Base-by-base conservation (phyloP, 768 basidiomycete genomes). In the Lactifluus pinguis region DNA sequence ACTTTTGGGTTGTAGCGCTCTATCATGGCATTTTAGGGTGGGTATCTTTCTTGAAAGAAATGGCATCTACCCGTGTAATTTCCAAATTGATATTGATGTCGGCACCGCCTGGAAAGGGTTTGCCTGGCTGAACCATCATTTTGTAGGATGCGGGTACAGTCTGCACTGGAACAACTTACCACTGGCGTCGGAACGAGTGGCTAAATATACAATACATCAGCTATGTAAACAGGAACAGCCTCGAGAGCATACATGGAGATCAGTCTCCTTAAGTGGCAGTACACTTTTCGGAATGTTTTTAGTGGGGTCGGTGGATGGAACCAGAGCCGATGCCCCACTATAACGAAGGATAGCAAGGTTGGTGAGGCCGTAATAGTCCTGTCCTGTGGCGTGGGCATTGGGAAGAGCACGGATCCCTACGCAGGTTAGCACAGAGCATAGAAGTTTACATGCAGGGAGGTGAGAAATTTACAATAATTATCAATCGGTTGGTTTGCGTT, bases 331-430 rank as follows among this genome's bases (percentile, higher is more conserved):
- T 5, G 67, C 67, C 0, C 53, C 59, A 4, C 0, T 0, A 39
- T 68, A 68, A 41, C 41, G 67, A 47, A 68, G 61, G 38, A 68
- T 53, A 4, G 67, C 67, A 11, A 48, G 49, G 32, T 68, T 68
- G 7, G 41, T 51, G 39, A 44, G 15, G 50, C 10, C 15, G 4
- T 14, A 15, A 41, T 66, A 36, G 53, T 38, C 11, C 63, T 47
- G 48, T 36, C 0, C 5, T 2, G 7, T 6, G n/a, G n/a, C n/a
- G n/a, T n/a, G n/a, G n/a, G n/a, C n/a, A 58, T 54, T 54, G 36
- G 62, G 62, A 2, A 60, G 39, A 41, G 62, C 38, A 34, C 62
- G 62, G 14, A 60, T 60, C 58, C 59, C 61, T 62, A 21, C n/a
- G 6, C 8, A 34, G 3, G 19, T 52, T 15, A 29, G 15, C 5